Evolutionary conservation across 805 yeast genomes (phyloP), one percentile per base, ranked within the genome.

Genomic region (Lipomyces oligophaga): DNA sequence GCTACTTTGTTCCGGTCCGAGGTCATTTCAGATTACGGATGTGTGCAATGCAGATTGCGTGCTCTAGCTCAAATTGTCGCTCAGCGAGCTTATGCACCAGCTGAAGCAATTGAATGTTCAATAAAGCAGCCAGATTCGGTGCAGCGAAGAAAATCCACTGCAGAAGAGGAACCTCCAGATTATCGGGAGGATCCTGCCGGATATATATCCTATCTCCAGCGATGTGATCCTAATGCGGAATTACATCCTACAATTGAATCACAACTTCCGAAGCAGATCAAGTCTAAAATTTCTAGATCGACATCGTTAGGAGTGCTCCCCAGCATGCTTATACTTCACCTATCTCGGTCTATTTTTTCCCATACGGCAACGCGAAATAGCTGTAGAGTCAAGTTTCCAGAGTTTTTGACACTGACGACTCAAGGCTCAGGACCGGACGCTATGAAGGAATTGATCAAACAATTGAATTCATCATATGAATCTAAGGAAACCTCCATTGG

Each of bases 311-410:
- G 78, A 10, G 73, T 74, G 44, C 76, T 85, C 3, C 97, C 98
- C 0, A 72, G 76, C 44, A 67, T 85, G 5, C 70, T 93, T 40
- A 77, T 85, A 0, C 67, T 90, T n/a, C 97, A 90, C 63, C 66
- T 93, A 34, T 86, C 96, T 7, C 72, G 97, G 58, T 89, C 97
- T 0, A 75, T 83, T 34, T 88, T 76, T 61, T 74, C 78, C 39
- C 86, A 84, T 6, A 77, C 74, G 15, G 77, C 84, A 1, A 73
- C 81, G 6, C 76, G 96, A 57, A 89, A 86, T 65, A 69, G 85
- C 7, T 85, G 95, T 63, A 70, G 78, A 43, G 87, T 87, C 4
- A 63, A 69, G 6, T 83, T 84, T 58, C 79, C 76, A 8, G 89
- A 83, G 55, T 60, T 15, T 57, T 78, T 57, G 58, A 69, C n/a